phyloP scores from a whole-genome alignment of 2,329 filamentous ascomycete genomes.

The Decorospora gaudefroyi region DNA sequence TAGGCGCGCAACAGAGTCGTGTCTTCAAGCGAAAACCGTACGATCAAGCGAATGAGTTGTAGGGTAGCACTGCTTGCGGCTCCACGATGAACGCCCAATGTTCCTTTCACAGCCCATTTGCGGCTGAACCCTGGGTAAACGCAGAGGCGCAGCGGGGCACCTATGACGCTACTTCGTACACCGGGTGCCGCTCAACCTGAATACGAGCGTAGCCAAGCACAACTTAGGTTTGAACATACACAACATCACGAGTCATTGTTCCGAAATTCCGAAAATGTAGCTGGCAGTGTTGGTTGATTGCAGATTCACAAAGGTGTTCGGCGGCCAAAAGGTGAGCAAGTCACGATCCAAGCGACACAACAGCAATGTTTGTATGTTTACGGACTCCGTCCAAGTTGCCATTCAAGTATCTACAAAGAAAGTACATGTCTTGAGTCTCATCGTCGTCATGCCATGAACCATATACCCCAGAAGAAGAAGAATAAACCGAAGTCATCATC shows the following conservation, averaged over 20 bases:
- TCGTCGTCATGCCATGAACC: conserved; percentile 17
- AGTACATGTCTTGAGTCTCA: conserved; percentile 11
- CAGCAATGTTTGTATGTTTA: not conserved
- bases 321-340: not conserved
- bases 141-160: conserved; percentile 27
- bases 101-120: conserved; percentile 30
- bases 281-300: too few species aligned
- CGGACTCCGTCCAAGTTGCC: conserved; percentile 14
- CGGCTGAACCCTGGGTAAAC: conserved; percentile 29
- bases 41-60: too few species aligned
- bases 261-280: not conserved
- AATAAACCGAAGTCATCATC: conserved; percentile 10
- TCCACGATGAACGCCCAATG: conserved; percentile 27
- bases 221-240: conserved; percentile 8
- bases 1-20: conserved; percentile 3
- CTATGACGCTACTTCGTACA: conserved; percentile 29
- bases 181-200: conserved; percentile 4
- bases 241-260: not conserved
- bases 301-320: too few species aligned
- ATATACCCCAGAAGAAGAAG: conserved; percentile 8
- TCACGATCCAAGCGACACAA: not conserved
- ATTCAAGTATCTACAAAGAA: conserved; percentile 27
- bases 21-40: not conserved
- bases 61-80: conserved; percentile 10
- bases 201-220: conserved; percentile 1